Evolutionary conservation across 2,329 filamentous ascomycete species (phyloP).

Genomic region (Stachybotrys elegans): DNA sequence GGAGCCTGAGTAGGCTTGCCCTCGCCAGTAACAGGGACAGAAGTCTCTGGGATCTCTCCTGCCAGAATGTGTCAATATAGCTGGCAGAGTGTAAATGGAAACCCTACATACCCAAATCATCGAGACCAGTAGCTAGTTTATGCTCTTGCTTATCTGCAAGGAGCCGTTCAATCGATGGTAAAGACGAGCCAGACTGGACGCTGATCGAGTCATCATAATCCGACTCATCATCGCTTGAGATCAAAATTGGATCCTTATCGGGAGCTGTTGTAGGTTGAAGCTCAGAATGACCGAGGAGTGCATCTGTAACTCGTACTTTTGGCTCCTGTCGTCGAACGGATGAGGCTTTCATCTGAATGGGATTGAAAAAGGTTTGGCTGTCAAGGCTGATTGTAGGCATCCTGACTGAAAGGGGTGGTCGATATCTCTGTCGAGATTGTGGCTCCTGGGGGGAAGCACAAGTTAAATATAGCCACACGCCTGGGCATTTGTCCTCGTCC

Average conservation of each 20-base stretch:
- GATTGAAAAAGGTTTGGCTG: neutral
- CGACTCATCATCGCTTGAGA: neutral
- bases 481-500: neutral
- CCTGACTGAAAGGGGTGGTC: neutral
- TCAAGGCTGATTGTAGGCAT: slow-evolving; percentile 1
- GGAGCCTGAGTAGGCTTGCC: neutral
- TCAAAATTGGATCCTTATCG: neutral
- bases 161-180: neutral
- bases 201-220: neutral
- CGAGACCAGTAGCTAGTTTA: neutral
- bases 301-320: neutral
- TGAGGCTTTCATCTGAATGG: neutral
- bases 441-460: neutral
- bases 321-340: neutral
- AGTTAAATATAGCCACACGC: neutral
- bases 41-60: neutral
- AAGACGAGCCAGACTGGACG: neutral
- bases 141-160: neutral
- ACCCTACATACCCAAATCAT: neutral
- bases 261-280: neutral
- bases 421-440: neutral
- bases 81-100: neutral
- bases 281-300: neutral
- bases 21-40: neutral
- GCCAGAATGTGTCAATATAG: neutral